Base-by-base conservation (phyloP, 73 alveolate species). In the Paramecium primaurelia region DNA sequence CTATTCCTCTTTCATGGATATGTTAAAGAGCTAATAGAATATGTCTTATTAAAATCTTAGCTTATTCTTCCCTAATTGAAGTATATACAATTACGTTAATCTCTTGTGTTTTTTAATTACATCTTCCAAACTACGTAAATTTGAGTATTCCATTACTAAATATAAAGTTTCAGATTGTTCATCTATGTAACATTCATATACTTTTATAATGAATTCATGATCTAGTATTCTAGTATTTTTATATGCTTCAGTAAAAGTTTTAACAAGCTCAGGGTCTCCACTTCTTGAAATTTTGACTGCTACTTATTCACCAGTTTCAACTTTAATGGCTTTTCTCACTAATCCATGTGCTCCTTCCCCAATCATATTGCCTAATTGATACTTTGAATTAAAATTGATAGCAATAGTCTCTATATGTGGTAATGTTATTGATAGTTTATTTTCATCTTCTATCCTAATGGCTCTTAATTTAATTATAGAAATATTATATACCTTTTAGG, bases 271-370 rank as follows among this genome's bases (percentile, higher is more conserved):
- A 80, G 91, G 91, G 32, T 80, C 91, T 80, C 91, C 91, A 80
- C 64, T 32, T 47, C 91, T 40, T 9, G 64, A 95, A 14, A 95
- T 93, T 75, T 96, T 96, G 20, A 95, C 86, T 20, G 98, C 98
- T n/a, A 95, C 94, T 30, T 86, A 87, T 45, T 92, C 59, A 45
- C 88, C 96, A 16, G 96, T 59, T 1, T 38, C 75, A 44, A 93
- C 86, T 68, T 93, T 92, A 12, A 86, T 37, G 20, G 96, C 97
- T n/a, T 86, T 44, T 88, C 94, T 95, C 18, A 96, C 98, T 12
- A 92, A 92, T 11, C 97, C 98, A 93, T 96, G 96, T 44, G 98
- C 98, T 1, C 98, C 98, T 92, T 95, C 42, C 1, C 98, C 98
- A 34, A 96, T 92, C 14, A 80, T 45, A 44, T 95, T 80, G 1